Conservation (phyloP, 257 asterid genomes). For the Ajuga chamaepitys region DNA sequence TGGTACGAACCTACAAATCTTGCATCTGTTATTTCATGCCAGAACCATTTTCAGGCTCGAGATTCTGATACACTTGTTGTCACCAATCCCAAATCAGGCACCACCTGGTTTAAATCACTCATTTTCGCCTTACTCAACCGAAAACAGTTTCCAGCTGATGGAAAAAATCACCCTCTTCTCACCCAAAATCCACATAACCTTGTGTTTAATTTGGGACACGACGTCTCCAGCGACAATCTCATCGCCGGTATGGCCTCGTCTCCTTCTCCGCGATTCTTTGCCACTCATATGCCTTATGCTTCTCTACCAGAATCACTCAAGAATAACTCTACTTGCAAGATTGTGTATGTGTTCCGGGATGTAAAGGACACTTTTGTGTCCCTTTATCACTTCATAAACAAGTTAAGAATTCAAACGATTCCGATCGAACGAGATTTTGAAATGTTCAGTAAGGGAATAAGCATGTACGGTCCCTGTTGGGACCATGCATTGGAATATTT, state of each 20-base stretch:
- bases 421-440: conserved; percentile 7
- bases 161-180: conserved; percentile 3
- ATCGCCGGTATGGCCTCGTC: conserved; percentile 8
- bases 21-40: conserved; percentile 8
- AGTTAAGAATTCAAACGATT: conserved; percentile 9
- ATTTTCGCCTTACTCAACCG: conserved; percentile 7
- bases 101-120: too few relatives aligned
- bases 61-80: conserved; percentile 1
- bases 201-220: not conserved
- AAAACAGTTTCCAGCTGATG: not conserved
- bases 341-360: conserved; percentile 31
- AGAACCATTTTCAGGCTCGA: not conserved
- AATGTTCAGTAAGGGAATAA: conserved; percentile 20
- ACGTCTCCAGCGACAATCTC: not conserved
- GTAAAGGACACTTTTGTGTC: conserved; percentile 36
- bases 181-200: conserved; percentile 3
- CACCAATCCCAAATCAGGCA: too few relatives aligned
- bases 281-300: conserved; percentile 21
- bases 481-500: conserved; percentile 27
- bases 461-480: conserved; percentile 32
- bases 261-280: conserved; percentile 20
- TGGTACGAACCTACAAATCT: too few relatives aligned
- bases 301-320: conserved; percentile 19
- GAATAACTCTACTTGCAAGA: too few relatives aligned
- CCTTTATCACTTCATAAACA: conserved; percentile 31